These are phyloP conservation scores for Ganoderma sinense DNA, from an alignment of 1,284 basidiomycete genomes.

Conservation along the genomic window DNA sequence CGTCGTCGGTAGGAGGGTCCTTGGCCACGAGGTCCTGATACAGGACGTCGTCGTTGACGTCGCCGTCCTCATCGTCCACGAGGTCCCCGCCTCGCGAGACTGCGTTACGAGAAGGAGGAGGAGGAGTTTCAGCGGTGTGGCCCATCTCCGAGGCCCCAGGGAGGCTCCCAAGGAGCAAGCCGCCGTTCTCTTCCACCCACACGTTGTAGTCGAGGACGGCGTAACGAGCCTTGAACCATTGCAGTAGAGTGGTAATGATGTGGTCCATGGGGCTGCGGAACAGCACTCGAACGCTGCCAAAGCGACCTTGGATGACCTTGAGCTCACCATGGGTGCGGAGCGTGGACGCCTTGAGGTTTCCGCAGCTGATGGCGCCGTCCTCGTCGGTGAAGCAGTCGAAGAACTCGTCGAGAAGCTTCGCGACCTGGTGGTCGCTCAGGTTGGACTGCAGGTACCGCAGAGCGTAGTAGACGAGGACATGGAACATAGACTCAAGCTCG, in stretches of 20 bases:
- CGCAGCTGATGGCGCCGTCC: background rate
- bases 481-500: background rate
- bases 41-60: background rate
- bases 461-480: background rate
- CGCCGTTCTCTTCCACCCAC: background rate
- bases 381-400: background rate
- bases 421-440: background rate
- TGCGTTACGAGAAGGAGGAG: background rate
- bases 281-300: background rate
- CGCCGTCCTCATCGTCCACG: background rate
- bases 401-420: background rate
- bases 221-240: conserved; percentile 1
- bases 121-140: background rate
- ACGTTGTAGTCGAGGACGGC: background rate
- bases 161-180: background rate
- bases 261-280: background rate
- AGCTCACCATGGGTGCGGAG: background rate
- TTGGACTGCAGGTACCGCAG: background rate
- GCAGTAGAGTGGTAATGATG: background rate
- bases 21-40: background rate
- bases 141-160: background rate
- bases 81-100: background rate
- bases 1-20: background rate
- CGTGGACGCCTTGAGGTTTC: background rate
- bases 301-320: too few relatives aligned